These are phyloP conservation scores for Cladophialophora bantiana DNA, from an alignment of 2,329 filamentous ascomycete species.

Conservation along the genomic window DNA sequence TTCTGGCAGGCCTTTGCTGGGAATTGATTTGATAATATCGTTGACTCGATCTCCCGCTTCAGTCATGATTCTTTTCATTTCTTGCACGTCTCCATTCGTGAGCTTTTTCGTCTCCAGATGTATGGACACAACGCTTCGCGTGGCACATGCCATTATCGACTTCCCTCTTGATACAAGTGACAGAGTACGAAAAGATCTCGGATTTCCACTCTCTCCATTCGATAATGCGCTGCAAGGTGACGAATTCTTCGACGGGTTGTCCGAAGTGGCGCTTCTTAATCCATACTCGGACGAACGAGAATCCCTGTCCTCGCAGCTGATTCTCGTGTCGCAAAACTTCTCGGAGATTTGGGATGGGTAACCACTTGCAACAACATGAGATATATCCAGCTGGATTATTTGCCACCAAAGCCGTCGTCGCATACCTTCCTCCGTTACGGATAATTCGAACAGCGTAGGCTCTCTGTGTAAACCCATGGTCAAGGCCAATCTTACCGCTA, in stretches of 20 bases:
- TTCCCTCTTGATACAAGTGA: conserved; percentile 53
- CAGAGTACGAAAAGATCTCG: conserved; percentile 52
- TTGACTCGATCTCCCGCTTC: conserved; percentile 52
- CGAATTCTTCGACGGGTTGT: not conserved
- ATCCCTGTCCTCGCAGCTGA: conserved; percentile 57
- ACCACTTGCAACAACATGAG: conserved; percentile 58
- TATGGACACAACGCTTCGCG: conserved; percentile 53
- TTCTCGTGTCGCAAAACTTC: conserved; percentile 57
- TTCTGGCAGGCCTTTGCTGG: conserved; percentile 43
- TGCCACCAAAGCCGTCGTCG: conserved; percentile 50
- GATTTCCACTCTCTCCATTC: conserved; percentile 51
- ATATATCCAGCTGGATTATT: conserved; percentile 60
- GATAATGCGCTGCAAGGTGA: conserved; percentile 36
- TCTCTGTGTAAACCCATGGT: conserved; percentile 51
- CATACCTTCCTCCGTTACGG: conserved; percentile 53
- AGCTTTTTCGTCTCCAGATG: conserved; percentile 55
- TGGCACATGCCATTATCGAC: conserved; percentile 53
- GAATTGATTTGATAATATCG: conserved; percentile 53
- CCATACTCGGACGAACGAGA: conserved; percentile 50
- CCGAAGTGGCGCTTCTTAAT: conserved; percentile 47
- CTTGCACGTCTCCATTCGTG: conserved; percentile 53
- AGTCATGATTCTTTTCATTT: conserved; percentile 51
- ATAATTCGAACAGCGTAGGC: conserved; percentile 56
- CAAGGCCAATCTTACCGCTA: conserved; percentile 51
- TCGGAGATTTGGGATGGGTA: conserved; percentile 57